Percentiles rank a stretch among this genome's conserved stretches.
Evolutionary conservation across 148 eudicot species (phyloP).

Genomic region (Chenopodium formosanum): DNA sequence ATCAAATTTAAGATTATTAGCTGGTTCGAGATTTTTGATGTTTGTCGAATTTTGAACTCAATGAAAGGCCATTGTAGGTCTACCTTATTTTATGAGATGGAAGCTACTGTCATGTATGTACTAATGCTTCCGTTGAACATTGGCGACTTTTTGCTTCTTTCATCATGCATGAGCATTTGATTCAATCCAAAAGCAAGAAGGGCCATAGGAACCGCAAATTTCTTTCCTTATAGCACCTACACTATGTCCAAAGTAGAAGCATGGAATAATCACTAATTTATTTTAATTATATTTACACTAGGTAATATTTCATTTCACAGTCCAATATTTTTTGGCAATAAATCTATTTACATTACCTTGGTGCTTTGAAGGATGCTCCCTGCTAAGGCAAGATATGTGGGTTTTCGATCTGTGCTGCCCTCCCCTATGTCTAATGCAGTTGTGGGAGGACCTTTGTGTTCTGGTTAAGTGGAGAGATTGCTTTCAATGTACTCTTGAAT

Average conservation of each 20-base stretch:
- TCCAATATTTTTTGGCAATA: neutral
- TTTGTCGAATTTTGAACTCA: neutral
- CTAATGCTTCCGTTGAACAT: neutral
- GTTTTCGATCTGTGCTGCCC: neutral
- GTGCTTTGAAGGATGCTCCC: neutral
- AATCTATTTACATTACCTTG: neutral
- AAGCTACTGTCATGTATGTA: neutral
- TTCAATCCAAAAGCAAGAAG: neutral
- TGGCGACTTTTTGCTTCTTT: neutral
- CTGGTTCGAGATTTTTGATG: neutral
- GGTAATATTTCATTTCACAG: neutral
- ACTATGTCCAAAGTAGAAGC: neutral
- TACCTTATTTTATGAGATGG: neutral
- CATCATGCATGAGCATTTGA: neutral
- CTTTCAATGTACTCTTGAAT: neutral
- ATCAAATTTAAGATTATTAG: no score
- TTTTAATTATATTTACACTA: neutral
- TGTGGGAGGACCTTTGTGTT: neutral
- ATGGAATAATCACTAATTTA: neutral
- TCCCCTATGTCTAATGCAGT: neutral
- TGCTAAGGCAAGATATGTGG: neutral
- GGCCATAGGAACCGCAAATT: neutral
- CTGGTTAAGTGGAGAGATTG: neutral
- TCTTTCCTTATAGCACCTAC: neutral
- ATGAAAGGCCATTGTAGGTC: neutral